Base-by-base conservation (phyloP, 2,329 filamentous ascomycete genomes). In the Colletotrichum cereale region DNA sequence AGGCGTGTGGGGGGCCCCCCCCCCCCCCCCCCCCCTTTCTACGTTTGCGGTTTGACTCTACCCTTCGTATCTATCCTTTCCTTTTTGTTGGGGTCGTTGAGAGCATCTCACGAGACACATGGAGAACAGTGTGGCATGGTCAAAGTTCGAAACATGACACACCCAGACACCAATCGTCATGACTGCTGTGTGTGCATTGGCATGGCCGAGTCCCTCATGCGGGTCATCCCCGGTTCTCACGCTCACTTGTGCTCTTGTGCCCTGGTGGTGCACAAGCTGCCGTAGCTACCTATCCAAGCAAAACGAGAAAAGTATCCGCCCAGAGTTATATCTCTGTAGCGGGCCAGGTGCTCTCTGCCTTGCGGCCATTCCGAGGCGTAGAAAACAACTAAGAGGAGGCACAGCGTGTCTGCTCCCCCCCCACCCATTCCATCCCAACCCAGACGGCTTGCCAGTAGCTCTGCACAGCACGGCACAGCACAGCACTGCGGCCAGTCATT, bases 121-220 rank as follows among this genome's bases (percentile, higher is more conserved):
- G 44, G 40, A 47, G 63, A 67, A 67, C 66, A 57, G 24, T 44
- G 56, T 52, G 68, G 34, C 68, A 50, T 50, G 42, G 58, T 71
- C 65, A 63, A 24, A 71, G 65, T 71, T 71, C 65, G 38, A 66
- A 56, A 57, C 68, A 68, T 34, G 68, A 62, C 68, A 71, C 65
- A 58, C 57, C 68, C 64, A 71, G 56, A 71, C 68, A 47, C 36
- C 29, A 62, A 44, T 48, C 57, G 64, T 62, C 68, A 67, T 71
- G 50, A 47, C 50, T 53, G 52, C 50, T 21, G 34, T 36, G 50
- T 26, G 67, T 57, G 67, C 68, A 50, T 47, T 68, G 52, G 65
- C 52, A 50, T 60, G 68, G 36, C 65, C 65, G 58, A 58, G 65
- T 63, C 36, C 48, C 58, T 68, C 44, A 71, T 68, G 68, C 65